phyloP scores from a whole-genome alignment of 2,329 filamentous ascomycete genomes.

The Blastomyces emzantsi region DNA sequence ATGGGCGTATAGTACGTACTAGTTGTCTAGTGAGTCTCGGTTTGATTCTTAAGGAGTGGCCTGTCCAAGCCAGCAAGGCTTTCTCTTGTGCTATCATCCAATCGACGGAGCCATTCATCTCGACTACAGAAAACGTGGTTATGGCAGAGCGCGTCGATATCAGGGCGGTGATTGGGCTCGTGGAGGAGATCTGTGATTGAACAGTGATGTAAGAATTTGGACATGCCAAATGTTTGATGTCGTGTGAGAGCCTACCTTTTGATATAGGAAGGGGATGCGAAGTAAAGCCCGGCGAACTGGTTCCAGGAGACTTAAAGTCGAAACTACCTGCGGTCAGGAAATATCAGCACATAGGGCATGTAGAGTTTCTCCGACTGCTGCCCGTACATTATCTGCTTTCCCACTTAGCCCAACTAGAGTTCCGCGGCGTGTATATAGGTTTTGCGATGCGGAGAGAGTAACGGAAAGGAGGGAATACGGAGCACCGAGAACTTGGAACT shows the following conservation, averaged over 20 bases:
- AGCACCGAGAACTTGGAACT: slow-evolving; percentile 85
- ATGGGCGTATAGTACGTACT: slow-evolving; percentile 30
- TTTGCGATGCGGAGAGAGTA: slow-evolving; percentile 83
- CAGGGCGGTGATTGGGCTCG: slow-evolving; percentile 76
- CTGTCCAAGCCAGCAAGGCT: slow-evolving; percentile 92
- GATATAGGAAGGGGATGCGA: slow-evolving; percentile 91
- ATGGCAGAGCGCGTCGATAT: slow-evolving; percentile 79
- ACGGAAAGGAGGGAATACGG: slow-evolving; percentile 93
- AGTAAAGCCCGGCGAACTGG: slow-evolving; percentile 70
- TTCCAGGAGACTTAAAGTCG: slow-evolving; percentile 76
- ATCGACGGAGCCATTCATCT: slow-evolving; percentile 86
- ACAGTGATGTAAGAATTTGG: slow-evolving; percentile 13
- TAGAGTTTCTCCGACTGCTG: neutral
- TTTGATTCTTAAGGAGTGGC: slow-evolving; percentile 68
- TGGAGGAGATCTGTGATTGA: slow-evolving; percentile 60
- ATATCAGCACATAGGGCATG: slow-evolving; percentile 3
- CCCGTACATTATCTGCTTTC: slow-evolving; percentile 73
- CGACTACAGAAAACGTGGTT: slow-evolving; percentile 78
- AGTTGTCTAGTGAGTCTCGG: slow-evolving; percentile 67
- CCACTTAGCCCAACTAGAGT: slow-evolving; percentile 85
- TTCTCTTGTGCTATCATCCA: slow-evolving; percentile 88
- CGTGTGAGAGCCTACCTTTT: slow-evolving; percentile 42
- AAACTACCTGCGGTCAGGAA: slow-evolving; percentile 56
- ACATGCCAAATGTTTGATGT: neutral
- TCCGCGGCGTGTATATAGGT: slow-evolving; percentile 83